Conservation (phyloP, 108 stramenopile species). For the Fistulifera pelliculosa region DNA sequence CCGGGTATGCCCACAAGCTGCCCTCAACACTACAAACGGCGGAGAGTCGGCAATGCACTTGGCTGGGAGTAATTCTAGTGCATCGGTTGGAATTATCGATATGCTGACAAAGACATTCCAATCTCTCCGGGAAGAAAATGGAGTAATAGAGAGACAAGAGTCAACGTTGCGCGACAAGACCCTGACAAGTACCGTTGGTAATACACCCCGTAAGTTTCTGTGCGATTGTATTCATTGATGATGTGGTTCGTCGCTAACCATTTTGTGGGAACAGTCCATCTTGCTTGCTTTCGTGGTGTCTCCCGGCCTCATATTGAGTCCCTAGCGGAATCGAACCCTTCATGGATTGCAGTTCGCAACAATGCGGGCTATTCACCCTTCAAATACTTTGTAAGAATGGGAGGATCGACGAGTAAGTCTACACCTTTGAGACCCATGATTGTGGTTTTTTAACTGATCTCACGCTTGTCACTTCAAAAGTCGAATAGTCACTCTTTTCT, state of each 20-base stretch:
- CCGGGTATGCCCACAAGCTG: slow-evolving; percentile 26
- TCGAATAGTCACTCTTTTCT: slow-evolving; percentile 27
- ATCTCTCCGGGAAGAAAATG: background rate
- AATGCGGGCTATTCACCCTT: slow-evolving; percentile 36
- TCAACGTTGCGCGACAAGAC: slow-evolving; percentile 1
- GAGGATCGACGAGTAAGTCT: slow-evolving; percentile 21
- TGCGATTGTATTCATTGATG: background rate
- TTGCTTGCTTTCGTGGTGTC: slow-evolving; percentile 38
- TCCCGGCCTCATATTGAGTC: slow-evolving; percentile 34
- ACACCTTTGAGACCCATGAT: too few species aligned
- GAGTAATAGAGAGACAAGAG: background rate
- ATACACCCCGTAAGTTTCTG: slow-evolving; percentile 31
- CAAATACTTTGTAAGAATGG: slow-evolving; percentile 44
- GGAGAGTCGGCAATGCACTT: slow-evolving; percentile 36
- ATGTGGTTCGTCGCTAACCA: background rate
- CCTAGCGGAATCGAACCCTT: slow-evolving; percentile 30
- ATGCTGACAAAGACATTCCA: slow-evolving; percentile 20
- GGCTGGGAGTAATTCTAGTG: slow-evolving; percentile 28
- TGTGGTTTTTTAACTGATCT: too few species aligned
- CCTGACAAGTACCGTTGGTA: slow-evolving; percentile 28
- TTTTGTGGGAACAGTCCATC: slow-evolving; percentile 13
- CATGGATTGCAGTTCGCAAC: slow-evolving; percentile 34
- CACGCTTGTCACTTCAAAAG: too few species aligned
- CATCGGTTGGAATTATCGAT: slow-evolving; percentile 29
- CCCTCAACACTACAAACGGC: slow-evolving; percentile 15